Percentiles rank a stretch among this genome's conserved stretches.
These are phyloP conservation scores for Monascus purpureus DNA, from an alignment of 495 filamentous ascomycete genomes.

Conservation along the genomic window DNA sequence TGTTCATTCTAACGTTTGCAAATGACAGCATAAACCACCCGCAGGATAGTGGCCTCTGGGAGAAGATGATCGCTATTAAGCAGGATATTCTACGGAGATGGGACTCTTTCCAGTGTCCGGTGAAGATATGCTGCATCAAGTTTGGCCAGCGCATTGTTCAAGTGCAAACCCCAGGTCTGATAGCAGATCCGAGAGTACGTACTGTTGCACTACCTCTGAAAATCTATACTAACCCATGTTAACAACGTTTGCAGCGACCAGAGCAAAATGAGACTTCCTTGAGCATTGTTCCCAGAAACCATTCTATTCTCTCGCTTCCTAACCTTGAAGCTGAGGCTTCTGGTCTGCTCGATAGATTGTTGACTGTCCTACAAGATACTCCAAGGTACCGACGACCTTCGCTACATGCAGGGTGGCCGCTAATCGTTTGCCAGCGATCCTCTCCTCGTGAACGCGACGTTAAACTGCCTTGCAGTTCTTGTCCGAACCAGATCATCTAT, in stretches of 20 bases:
- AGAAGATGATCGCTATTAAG: slow-evolving; percentile 79
- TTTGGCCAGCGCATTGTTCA: slow-evolving; percentile 89
- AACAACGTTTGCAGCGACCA: slow-evolving; percentile 40
- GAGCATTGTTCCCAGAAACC: slow-evolving; percentile 68
- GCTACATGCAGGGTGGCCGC: slow-evolving; percentile 2
- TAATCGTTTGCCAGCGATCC: slow-evolving; percentile 50
- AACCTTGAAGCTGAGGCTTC: slow-evolving; percentile 83
- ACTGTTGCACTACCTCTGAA: not conserved
- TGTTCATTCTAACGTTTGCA: slow-evolving; percentile 16
- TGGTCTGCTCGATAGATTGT: slow-evolving; percentile 75
- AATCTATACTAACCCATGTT: slow-evolving; percentile 1
- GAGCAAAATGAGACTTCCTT: slow-evolving; percentile 82
- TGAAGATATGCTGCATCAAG: slow-evolving; percentile 91
- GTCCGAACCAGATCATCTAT: slow-evolving; percentile 68
- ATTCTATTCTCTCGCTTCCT: slow-evolving; percentile 59
- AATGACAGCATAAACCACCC: slow-evolving; percentile 63
- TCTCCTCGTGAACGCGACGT: slow-evolving; percentile 77
- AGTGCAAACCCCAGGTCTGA: slow-evolving; percentile 71
- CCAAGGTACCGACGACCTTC: slow-evolving; percentile 38
- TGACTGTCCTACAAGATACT: slow-evolving; percentile 79
- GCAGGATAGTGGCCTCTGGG: slow-evolving; percentile 67
- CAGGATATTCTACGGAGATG: slow-evolving; percentile 72
- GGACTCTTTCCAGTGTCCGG: slow-evolving; percentile 63
- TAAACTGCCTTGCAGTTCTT: slow-evolving; percentile 73
- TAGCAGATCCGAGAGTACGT: slow-evolving; percentile 74